Evolutionary conservation across 73 alveolate species (phyloP), one percentile per base, ranked within the genome.

Genomic region (Paramecium bursaria): DNA sequence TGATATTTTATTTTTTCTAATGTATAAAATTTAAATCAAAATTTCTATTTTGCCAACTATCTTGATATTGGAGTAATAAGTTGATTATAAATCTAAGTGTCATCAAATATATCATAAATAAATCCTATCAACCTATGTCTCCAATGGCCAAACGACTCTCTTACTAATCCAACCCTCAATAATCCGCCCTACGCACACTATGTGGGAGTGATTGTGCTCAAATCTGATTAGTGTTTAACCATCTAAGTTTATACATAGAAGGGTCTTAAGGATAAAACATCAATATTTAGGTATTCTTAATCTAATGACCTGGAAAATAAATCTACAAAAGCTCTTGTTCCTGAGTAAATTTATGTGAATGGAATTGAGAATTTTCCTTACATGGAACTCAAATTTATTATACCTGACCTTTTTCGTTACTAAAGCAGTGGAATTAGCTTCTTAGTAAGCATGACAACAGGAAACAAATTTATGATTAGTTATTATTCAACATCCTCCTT

Each of bases 301-400:
- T 51, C 48, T 50, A 77, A 19, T 5, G 82, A 77, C 39, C 74
- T 26, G 25, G 74, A 35, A 22, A 77, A 52, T 30, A 48, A 46
- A 53, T 77, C 85, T 21, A 52, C 85, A 21, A 79, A 79, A 0
- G 85, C 89, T 42, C 54, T 79, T 4, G 85, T 54, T 3, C 74
- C 89, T 10, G 85, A 53, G 39, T 79, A 79, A 14, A 73, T 53
- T 14, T 61, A 57, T 21, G 35, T 73, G 54, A n/a, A 79, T 2
- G 85, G 85, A 25, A 42, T 23, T 25, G 89, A 82, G 17, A 79
- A 73, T 53, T 74, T 79, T 29, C 89, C 89, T 31, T 73, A 60
- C 15, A 79, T 53, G 0, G 85, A 79, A 1, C 67, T 49, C 35
- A 79, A 42, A 31, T 79, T 79, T n/a, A 79, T 79, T 3, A 79